Evolutionary conservation across 345 rosid genomes (phyloP), one percentile per base, ranked within the genome.

Genomic region (Eucalyptus sp.): DNA sequence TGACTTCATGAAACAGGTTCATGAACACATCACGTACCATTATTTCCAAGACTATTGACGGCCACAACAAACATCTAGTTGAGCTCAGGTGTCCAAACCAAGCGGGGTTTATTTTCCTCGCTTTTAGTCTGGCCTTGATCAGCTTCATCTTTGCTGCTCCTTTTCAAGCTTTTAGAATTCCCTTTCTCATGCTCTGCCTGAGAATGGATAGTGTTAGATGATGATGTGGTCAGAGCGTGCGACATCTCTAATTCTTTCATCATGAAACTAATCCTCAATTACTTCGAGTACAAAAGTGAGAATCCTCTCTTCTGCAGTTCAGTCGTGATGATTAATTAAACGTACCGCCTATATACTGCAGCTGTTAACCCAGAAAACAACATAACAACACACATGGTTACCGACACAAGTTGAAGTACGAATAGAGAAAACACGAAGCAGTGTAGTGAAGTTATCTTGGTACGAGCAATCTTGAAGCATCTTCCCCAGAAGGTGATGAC

Each of bases 371-470:
- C 71, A 64, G 76, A 64, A n/a, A 33, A 16, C 20, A 66, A 31
- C 22, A 8, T 66, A 17, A 86, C 43, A 54, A 31, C 56, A 50
- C 17, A 17, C 11, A 1, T 20, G 0, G 2, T 12, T 8, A 1
- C 49, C 0, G 20, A 15, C 7, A 16, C 27, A 17, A 25, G 18
- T 20, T n/a, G 54, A 51, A 50, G 24, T 25, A 54, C 0, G 33
- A 43, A 13, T 0, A 13, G 7, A 56, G 79, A 14, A 0, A 66
- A 31, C 43, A 4, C 24, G 24, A 33, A 68, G 22, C 43, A 33
- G 12, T 4, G 79, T 33, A 4, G 24, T 16, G 24, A 68, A 68
- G 22, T 22, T 87, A 87, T 37, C 88, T 86, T 24, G 27, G 8
- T 86, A 56, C 20, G 76, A 62, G 41, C 48, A 5, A 44, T 54